Conservation (phyloP, 345 rosid species). For the Populus euphratica region DNA sequence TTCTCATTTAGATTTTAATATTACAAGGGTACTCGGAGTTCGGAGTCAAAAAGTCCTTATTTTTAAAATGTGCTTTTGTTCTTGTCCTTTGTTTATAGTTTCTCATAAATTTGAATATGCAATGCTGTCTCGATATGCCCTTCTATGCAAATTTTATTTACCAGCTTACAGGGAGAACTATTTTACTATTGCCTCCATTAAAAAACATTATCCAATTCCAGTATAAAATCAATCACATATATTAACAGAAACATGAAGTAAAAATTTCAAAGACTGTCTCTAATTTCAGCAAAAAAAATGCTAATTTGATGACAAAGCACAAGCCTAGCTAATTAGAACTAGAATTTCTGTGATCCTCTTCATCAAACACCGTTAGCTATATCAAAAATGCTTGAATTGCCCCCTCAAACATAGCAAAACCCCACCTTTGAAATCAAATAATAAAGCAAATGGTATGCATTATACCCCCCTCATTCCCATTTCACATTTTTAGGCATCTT, state of each 20-base stretch:
- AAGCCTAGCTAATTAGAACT: not conserved
- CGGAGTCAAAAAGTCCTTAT: not conserved
- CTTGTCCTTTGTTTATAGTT: not conserved
- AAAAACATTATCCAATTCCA: not conserved
- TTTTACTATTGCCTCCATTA: not conserved
- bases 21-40: not conserved
- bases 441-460: not conserved
- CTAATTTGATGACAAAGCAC: not conserved
- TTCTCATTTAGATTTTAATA: not conserved
- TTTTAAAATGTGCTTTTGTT: not conserved
- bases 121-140: not conserved
- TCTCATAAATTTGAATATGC: not conserved
- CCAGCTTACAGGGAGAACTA: not conserved
- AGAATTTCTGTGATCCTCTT: not conserved
- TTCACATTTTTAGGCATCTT: not conserved
- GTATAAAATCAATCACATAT: not conserved
- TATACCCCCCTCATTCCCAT: not conserved
- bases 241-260: not conserved
- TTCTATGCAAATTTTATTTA: not conserved
- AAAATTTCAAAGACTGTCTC: not conserved
- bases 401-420: not conserved
- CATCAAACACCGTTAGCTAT: not conserved
- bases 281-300: not conserved
- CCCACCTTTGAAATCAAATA: not conserved
- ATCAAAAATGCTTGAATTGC: not conserved